These are phyloP conservation scores for Catunica adiposa DNA, from an alignment of 2,329 filamentous ascomycete genomes.

Conservation along the genomic window DNA sequence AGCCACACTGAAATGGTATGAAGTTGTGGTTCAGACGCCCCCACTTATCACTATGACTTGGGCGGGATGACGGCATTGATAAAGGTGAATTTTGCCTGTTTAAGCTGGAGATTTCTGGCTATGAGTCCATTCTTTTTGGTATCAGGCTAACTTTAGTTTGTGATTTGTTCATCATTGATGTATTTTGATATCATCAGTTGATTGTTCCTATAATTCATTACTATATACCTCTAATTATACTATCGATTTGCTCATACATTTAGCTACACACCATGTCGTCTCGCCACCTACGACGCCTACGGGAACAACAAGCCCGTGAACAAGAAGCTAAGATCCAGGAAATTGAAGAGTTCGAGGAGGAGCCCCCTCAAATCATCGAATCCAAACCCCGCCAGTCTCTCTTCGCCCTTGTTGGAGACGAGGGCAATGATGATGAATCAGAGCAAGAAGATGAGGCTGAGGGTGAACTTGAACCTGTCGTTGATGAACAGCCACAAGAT, in stretches of 20 bases:
- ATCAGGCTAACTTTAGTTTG: too few relatives aligned
- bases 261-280: constrained; percentile 28
- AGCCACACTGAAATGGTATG: too few relatives aligned
- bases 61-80: neutral
- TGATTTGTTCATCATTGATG: too few relatives aligned
- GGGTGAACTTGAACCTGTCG: constrained; percentile 7
- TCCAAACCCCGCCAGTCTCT: constrained; percentile 27
- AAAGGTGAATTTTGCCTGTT: neutral
- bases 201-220: too few relatives aligned
- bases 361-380: constrained; percentile 17
- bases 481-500: constrained; percentile 16
- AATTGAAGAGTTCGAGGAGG: constrained; percentile 9
- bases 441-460: constrained; percentile 21
- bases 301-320: constrained; percentile 29
- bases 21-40: neutral
- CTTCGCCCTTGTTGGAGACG: constrained; percentile 34
- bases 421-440: constrained; percentile 26
- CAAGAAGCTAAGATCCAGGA: constrained; percentile 20
- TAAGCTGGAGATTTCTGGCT: too few relatives aligned
- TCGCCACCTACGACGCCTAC: constrained; percentile 35
- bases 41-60: neutral
- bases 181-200: too few relatives aligned
- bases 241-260: neutral
- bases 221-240: too few relatives aligned
- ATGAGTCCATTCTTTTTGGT: too few relatives aligned